These are phyloP conservation scores for Alternaria ventricosa DNA, from an alignment of 2,329 filamentous ascomycete species.

Conservation along the genomic window DNA sequence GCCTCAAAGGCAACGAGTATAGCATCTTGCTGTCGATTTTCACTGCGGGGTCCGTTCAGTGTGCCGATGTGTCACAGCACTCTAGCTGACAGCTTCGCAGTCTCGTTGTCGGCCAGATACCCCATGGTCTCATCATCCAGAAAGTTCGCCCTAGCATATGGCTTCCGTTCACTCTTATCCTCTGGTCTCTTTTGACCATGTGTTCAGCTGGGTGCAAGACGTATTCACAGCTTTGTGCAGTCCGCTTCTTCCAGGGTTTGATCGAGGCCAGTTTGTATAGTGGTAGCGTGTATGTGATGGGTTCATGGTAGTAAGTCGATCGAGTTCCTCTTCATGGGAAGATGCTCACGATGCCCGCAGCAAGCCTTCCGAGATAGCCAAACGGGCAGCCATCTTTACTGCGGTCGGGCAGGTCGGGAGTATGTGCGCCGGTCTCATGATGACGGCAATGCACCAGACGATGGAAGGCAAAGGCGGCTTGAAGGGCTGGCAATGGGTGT, in stretches of 20 bases:
- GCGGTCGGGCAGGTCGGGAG: conserved; percentile 30
- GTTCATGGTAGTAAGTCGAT: conserved; percentile 36
- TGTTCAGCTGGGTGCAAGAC: conserved; percentile 31
- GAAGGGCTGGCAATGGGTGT: conserved; percentile 36
- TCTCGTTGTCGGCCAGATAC: conserved; percentile 31
- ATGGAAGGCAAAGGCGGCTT: conserved; percentile 26
- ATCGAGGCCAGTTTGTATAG: conserved; percentile 30
- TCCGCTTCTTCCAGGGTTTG: conserved; percentile 32
- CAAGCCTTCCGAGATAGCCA: conserved; percentile 32
- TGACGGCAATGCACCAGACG: conserved; percentile 33
- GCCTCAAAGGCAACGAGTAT: conserved; percentile 32
- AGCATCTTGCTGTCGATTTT: conserved; percentile 32
- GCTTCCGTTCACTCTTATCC: conserved; percentile 29
- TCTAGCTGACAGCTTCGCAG: conserved; percentile 2
- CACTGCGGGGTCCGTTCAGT: conserved; percentile 23
- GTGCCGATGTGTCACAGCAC: not conserved
- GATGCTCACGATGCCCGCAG: conserved; percentile 7
- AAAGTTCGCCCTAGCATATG: conserved; percentile 31
- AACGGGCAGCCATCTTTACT: conserved; percentile 34
- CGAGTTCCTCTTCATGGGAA: not conserved
- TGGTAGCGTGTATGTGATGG: conserved; percentile 32
- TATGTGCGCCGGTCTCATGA: conserved; percentile 38
- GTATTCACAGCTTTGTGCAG: conserved; percentile 25
- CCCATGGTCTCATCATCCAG: conserved; percentile 30
- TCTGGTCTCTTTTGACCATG: conserved; percentile 37